Conservation (phyloP, 345 rosid genomes). For the Gossypium mustelinum region DNA sequence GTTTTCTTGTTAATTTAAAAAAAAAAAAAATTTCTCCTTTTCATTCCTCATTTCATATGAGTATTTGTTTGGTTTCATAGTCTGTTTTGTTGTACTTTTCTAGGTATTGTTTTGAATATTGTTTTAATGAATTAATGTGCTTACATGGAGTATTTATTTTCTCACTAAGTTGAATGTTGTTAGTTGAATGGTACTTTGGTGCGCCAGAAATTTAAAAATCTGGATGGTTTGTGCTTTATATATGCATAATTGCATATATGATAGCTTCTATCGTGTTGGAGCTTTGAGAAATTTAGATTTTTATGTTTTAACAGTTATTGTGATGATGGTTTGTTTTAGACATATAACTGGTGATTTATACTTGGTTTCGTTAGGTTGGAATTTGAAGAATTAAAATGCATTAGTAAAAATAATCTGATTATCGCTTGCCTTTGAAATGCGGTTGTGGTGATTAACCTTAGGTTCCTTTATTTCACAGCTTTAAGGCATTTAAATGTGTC, state of each 20-base stretch:
- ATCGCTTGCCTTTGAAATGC: neutral
- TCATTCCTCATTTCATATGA: neutral
- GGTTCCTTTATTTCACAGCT: neutral
- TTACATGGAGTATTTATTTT: neutral
- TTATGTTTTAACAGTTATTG: neutral
- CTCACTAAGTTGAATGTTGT: neutral
- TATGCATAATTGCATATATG: neutral
- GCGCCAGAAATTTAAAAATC: neutral
- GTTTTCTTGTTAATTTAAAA: neutral
- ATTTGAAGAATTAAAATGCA: neutral
- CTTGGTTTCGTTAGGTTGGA: neutral
- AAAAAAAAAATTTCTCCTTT: neutral
- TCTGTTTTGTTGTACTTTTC: neutral
- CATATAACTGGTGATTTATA: neutral
- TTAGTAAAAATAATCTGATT: neutral
- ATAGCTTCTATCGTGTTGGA: neutral
- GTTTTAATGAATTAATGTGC: neutral
- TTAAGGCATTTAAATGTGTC: neutral
- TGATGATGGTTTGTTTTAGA: neutral
- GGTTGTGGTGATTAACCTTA: neutral
- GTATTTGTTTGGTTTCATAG: slow-evolving; percentile 2
- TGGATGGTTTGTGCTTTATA: neutral
- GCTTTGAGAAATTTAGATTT: neutral
- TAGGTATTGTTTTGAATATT: neutral
- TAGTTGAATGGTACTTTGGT: neutral